These are phyloP conservation scores for Sugiyamaella smithiae DNA, from an alignment of 805 yeast species.

Conservation along the genomic window DNA sequence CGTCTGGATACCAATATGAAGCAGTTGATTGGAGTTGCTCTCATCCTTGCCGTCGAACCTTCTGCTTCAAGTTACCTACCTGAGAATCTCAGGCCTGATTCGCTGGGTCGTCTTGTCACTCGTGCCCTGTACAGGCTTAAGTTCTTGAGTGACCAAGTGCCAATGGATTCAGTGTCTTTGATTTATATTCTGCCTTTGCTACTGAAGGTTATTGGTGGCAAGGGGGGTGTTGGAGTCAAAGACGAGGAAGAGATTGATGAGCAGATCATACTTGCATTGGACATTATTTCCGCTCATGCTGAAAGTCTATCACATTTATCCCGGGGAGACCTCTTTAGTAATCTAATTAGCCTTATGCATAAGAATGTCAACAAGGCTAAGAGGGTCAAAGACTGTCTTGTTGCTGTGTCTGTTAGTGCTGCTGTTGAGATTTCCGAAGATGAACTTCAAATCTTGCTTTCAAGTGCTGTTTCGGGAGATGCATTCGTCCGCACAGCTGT, in stretches of 20 bases:
- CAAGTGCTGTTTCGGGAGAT: constrained; percentile 57
- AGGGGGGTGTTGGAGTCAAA: constrained; percentile 47
- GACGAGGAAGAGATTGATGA: constrained; percentile 87
- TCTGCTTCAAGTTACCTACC: constrained; percentile 45
- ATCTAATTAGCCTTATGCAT: constrained; percentile 60
- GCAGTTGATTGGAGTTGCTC: constrained; percentile 64
- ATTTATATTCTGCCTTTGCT: constrained; percentile 75
- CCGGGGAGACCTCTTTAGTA: constrained; percentile 58
- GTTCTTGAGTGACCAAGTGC: constrained; percentile 66
- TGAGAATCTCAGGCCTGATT: constrained; percentile 47
- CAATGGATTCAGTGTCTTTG: constrained; percentile 65
- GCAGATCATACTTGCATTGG: constrained; percentile 71
- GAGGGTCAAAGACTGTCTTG: constrained; percentile 76
- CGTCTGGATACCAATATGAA: constrained; percentile 49
- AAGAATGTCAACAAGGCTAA: constrained; percentile 75
- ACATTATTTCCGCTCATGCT: constrained; percentile 55
- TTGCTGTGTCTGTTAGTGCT: constrained; percentile 72
- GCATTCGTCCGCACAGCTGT: constrained; percentile 73
- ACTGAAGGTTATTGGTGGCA: constrained; percentile 55
- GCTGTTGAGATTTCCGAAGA: constrained; percentile 54
- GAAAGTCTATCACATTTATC: constrained; percentile 60
- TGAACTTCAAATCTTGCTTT: constrained; percentile 60
- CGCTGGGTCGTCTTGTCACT: constrained; percentile 52
- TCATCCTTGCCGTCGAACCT: constrained; percentile 49
- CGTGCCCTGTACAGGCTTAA: constrained; percentile 74